Evolutionary conservation across 2,329 filamentous ascomycete genomes (phyloP).

Genomic region (Pseudogymnoascus sp.): DNA sequence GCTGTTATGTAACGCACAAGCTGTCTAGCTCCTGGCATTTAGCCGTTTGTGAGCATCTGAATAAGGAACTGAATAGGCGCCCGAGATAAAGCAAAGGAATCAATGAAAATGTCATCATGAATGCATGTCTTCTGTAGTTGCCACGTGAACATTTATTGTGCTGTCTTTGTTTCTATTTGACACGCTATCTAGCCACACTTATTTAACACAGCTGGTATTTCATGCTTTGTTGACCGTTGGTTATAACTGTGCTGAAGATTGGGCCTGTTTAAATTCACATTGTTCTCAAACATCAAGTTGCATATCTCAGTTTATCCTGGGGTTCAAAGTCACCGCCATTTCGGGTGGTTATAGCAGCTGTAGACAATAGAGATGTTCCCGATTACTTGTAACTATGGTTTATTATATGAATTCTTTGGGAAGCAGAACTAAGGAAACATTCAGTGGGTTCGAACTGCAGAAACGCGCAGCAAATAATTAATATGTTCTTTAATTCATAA

Average conservation of each 20-base stretch:
- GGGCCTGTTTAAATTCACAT: not conserved
- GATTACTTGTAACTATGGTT: no score
- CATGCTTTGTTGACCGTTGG: not conserved
- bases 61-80: not conserved
- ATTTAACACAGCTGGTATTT: not conserved
- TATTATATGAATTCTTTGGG: no score
- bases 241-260: not conserved
- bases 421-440: not conserved
- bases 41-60: slow-evolving; percentile 2
- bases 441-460: not conserved
- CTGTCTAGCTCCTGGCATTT: not conserved
- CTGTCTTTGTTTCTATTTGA: not conserved
- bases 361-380: no score
- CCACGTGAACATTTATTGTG: not conserved
- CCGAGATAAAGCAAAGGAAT: not conserved
- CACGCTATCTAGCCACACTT: not conserved
- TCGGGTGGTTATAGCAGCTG: no score
- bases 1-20: not conserved
- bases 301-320: not conserved
- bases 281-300: not conserved
- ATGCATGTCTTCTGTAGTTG: not conserved
- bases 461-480: not conserved
- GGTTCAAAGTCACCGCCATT: no score
- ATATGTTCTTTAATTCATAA: slow-evolving; percentile 1
- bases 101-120: not conserved